Evolutionary conservation across 257 asterid genomes (phyloP), one percentile per base, ranked within the genome.

Genomic region (Perilla frutescens): DNA sequence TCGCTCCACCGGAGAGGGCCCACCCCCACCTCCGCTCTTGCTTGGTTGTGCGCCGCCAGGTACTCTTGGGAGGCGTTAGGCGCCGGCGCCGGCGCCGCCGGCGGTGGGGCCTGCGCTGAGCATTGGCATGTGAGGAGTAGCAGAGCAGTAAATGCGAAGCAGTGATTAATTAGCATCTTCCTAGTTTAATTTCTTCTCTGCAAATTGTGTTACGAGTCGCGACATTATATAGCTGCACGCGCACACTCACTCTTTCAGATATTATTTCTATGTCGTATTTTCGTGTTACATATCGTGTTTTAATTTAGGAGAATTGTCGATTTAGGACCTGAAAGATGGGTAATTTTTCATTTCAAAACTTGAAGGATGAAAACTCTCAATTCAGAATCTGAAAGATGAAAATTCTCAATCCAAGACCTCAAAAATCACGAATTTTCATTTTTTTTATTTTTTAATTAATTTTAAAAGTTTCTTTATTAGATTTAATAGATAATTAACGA

Each of bases 1-100:
- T 76, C 80, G 74, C 85, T 94, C 99, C 99, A 94, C 50, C 55
- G 76, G 20, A 94, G 86, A 1, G 96, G 89, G 15, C 70, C 79
- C 11, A 94, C 98, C 7, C 96, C 93, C 20, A 94, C 97, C 47
- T 76, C 90, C 11, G 83, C 69, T 71, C 99, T 85, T 1, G 97
- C 98, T 56, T 82, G 61, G 77, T 91, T 94, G 87, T 94, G 99
- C 7, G 87, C 87, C 0, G 74, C 87, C 4, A 90, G 66, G 74
- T 81, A 94, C 36, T 87, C 96, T 13, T 76, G 66, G 37, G 85
- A 49, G 47, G 81, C 56, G 59, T 47, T 66, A 54, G 81, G 10
- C 2, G 74, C 49, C 3, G 77, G 37, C 67, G 80, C 79, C 41
- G 69, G 45, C 0, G 80, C 43, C 11, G 81, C 70, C 37, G 85